Percentiles rank a stretch among this genome's conserved stretches.
Evolutionary conservation across 192 early-diverging fungal genomes (phyloP).

Genomic region (Coemansia sp.): DNA sequence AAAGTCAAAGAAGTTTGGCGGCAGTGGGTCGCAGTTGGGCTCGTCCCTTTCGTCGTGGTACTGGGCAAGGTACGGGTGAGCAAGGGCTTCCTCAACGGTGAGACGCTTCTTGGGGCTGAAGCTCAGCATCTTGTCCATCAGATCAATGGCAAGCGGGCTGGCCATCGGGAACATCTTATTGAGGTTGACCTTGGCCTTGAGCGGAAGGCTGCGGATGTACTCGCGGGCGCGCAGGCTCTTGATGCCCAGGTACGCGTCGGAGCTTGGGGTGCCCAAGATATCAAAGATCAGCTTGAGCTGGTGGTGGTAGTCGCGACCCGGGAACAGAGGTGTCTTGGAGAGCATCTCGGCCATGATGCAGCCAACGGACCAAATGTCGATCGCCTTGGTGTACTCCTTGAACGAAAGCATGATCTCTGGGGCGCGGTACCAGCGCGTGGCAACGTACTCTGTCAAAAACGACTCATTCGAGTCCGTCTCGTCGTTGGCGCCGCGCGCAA

Average conservation of each 20-base stretch:
- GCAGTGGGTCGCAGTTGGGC: slow-evolving; percentile 71
- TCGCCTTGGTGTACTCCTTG: slow-evolving; percentile 98
- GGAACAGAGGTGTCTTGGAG: slow-evolving; percentile 77
- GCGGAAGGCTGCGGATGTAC: slow-evolving; percentile 86
- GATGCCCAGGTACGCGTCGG: slow-evolving; percentile 78
- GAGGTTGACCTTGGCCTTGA: slow-evolving; percentile 83
- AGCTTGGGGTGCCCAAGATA: slow-evolving; percentile 95
- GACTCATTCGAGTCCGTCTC: slow-evolving; percentile 76
- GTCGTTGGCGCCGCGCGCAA: slow-evolving; percentile 88
- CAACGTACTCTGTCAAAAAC: slow-evolving; percentile 97
- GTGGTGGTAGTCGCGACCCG: slow-evolving; percentile 89
- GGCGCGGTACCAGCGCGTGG: slow-evolving; percentile 92
- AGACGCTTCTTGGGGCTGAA: slow-evolving; percentile 88
- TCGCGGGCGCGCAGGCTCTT: slow-evolving; percentile 83
- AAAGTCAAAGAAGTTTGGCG: slow-evolving; percentile 81
- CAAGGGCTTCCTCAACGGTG: slow-evolving; percentile 85
- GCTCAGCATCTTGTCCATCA: slow-evolving; percentile 82
- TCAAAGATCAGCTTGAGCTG: slow-evolving; percentile 96
- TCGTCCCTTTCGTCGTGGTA: slow-evolving; percentile 72
- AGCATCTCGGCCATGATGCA: slow-evolving; percentile 88
- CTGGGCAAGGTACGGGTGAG: slow-evolving; percentile 84
- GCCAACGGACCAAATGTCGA: slow-evolving; percentile 91
- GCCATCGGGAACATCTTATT: slow-evolving; percentile 83
- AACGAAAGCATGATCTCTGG: slow-evolving; percentile 97
- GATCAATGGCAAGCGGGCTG: slow-evolving; percentile 82